Percentiles rank a stretch among this genome's conserved stretches.
phyloP scores from a whole-genome alignment of 2,329 filamentous ascomycete genomes.

The Endothia cerciana region DNA sequence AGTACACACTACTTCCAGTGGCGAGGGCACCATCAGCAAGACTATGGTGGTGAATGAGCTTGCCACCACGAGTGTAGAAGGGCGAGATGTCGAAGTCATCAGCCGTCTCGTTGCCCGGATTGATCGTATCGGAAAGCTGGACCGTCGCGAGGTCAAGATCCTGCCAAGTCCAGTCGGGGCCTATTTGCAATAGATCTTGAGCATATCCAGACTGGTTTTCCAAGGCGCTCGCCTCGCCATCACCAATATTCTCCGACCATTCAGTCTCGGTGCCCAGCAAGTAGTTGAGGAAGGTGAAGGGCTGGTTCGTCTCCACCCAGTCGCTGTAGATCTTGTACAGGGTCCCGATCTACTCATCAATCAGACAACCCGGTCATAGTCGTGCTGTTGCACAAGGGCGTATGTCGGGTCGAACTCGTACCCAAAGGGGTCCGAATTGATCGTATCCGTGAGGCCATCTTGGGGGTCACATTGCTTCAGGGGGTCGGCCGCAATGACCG shows the following conservation, averaged over 20 bases:
- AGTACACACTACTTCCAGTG: background rate
- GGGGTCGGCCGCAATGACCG: conserved; percentile 44
- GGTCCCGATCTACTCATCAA: background rate
- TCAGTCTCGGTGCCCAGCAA: background rate
- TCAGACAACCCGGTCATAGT: background rate
- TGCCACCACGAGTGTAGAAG: conserved; percentile 42
- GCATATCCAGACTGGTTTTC: no score
- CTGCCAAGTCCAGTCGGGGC: no score
- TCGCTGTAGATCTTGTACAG: background rate
- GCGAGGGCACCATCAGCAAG: conserved; percentile 46
- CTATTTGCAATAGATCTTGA: background rate
- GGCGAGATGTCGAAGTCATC: conserved; percentile 21
- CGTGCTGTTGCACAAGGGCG: background rate
- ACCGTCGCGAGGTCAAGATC: no score
- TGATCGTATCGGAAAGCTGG: no score
- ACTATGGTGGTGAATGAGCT: conserved; percentile 51
- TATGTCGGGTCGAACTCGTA: conserved; percentile 22
- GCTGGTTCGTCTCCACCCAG: background rate
- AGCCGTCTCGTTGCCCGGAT: conserved; percentile 11
- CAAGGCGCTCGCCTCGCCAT: no score
- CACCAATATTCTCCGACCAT: background rate
- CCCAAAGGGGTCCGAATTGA: conserved; percentile 24
- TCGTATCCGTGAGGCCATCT: conserved; percentile 26
- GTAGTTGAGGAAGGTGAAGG: background rate
- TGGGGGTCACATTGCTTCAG: conserved; percentile 34